phyloP scores from a whole-genome alignment of 2,329 filamentous ascomycete species.

The Nigrospora oryzae region DNA sequence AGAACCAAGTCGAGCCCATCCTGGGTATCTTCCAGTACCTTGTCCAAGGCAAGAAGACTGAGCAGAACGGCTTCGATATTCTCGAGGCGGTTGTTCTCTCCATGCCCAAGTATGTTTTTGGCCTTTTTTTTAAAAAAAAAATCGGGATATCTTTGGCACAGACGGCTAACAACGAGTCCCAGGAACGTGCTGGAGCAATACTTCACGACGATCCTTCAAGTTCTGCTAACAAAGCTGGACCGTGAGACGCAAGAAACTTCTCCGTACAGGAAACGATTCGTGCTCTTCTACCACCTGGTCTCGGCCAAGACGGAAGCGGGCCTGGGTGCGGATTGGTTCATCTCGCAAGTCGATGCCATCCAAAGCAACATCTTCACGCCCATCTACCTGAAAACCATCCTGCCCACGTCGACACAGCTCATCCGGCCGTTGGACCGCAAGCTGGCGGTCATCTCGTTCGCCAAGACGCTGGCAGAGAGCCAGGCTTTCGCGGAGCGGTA shows the following conservation, averaged over 20 bases:
- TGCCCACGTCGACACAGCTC: slow-evolving; percentile 83
- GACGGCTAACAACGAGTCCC: neutral
- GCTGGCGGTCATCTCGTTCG: slow-evolving; percentile 83
- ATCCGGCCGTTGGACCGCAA: slow-evolving; percentile 86
- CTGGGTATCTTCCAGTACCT: slow-evolving; percentile 96
- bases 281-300: slow-evolving; percentile 89
- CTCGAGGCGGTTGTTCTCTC: slow-evolving; percentile 70
- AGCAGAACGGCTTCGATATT: slow-evolving; percentile 81
- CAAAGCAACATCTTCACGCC: slow-evolving; percentile 74
- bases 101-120: slow-evolving; percentile 57
- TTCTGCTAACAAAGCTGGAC: slow-evolving; percentile 74
- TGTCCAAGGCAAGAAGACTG: slow-evolving; percentile 71
- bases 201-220: slow-evolving; percentile 69
- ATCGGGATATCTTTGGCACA: slow-evolving; percentile 16
- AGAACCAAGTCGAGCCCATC: slow-evolving; percentile 77
- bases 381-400: slow-evolving; percentile 79
- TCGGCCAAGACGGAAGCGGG: slow-evolving; percentile 70
- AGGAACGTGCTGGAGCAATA: slow-evolving; percentile 63
- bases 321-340: slow-evolving; percentile 89
- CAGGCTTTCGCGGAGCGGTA: slow-evolving; percentile 74
- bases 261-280: slow-evolving; percentile 76
- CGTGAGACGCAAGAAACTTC: slow-evolving; percentile 51
- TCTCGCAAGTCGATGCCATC: slow-evolving; percentile 72
- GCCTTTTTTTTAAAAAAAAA: no score
- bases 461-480: slow-evolving; percentile 84